Conservation (phyloP, 148 eudicot genomes). For the Cornus suecica region DNA sequence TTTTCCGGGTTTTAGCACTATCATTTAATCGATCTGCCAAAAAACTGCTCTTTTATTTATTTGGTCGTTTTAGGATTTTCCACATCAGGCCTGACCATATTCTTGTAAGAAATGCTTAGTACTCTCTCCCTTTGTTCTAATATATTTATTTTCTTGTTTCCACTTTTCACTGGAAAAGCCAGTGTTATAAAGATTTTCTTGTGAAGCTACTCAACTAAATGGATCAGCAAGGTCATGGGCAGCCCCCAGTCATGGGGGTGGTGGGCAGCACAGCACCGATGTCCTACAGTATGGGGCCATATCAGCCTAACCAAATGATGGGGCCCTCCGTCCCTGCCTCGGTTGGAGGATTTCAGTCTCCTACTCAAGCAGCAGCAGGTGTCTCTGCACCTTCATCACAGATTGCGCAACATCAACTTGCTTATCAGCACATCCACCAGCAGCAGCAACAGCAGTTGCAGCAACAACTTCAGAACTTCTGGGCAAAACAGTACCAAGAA, state of each 20-base stretch:
- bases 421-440: slow-evolving; percentile 31
- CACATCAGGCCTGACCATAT: neutral
- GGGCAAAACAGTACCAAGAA: slow-evolving; percentile 32
- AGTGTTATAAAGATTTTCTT: neutral
- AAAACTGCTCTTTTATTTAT: neutral
- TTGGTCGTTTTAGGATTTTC: neutral
- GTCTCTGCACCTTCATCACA: slow-evolving; percentile 14
- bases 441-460: slow-evolving; percentile 29
- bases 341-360: slow-evolving; percentile 23
- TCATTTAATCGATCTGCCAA: neutral
- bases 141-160: neutral
- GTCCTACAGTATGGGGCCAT: slow-evolving; percentile 27
- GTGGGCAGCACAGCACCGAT: slow-evolving; percentile 36
- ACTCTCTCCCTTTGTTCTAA: neutral
- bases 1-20: neutral
- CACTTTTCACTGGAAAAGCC: neutral
- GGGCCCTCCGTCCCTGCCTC: slow-evolving; percentile 27
- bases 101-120: neutral
- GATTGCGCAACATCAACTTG: slow-evolving; percentile 27
- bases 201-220: slow-evolving; percentile 13
- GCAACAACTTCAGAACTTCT: slow-evolving; percentile 33
- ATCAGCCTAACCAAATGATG: slow-evolving; percentile 38
- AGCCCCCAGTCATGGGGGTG: slow-evolving; percentile 28
- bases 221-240: slow-evolving; percentile 54
- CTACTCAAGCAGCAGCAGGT: slow-evolving; percentile 18